Evolutionary conservation across 164 flowering plant species (phyloP).

Genomic region (Cinnamomum chago): DNA sequence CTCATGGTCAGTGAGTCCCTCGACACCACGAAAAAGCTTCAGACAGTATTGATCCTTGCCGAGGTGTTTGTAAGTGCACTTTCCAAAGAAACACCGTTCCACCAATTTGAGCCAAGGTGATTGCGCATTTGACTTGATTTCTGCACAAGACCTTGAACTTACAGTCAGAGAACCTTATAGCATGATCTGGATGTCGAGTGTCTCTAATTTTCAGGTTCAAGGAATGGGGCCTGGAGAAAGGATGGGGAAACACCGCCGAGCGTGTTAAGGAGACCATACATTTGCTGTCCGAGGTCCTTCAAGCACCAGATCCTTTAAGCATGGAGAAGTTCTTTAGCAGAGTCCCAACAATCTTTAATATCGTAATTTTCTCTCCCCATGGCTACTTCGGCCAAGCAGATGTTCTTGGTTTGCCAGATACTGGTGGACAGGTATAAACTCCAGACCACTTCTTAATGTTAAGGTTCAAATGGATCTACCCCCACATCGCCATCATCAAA

Average conservation of each 20-base stretch:
- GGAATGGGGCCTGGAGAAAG: slow-evolving; percentile 91
- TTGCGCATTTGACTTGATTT: neutral
- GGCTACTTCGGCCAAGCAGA: slow-evolving; percentile 93
- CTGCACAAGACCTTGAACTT: neutral
- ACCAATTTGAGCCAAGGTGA: slow-evolving; percentile 64
- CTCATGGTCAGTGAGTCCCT: slow-evolving; percentile 70
- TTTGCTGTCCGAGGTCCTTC: slow-evolving; percentile 60
- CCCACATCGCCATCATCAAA: neutral
- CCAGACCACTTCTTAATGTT: neutral
- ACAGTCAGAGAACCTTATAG: neutral
- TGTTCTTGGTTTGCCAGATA: slow-evolving; percentile 96
- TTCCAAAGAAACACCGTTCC: slow-evolving; percentile 57
- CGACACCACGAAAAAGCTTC: slow-evolving; percentile 60
- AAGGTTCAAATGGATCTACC: too few species aligned
- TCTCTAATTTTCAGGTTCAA: slow-evolving; percentile 41
- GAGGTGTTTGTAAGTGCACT: slow-evolving; percentile 44
- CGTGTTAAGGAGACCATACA: slow-evolving; percentile 67
- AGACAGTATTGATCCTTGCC: slow-evolving; percentile 56
- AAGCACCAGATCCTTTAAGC: slow-evolving; percentile 78
- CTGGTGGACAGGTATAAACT: slow-evolving; percentile 87
- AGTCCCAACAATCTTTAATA: slow-evolving; percentile 65
- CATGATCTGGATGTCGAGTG: neutral
- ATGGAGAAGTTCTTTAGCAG: slow-evolving; percentile 63
- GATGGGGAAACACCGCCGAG: slow-evolving; percentile 88
- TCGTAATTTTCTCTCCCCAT: slow-evolving; percentile 85